Evolutionary conservation across 805 yeast genomes (phyloP).

Genomic region (Lipomyces orientalis): DNA sequence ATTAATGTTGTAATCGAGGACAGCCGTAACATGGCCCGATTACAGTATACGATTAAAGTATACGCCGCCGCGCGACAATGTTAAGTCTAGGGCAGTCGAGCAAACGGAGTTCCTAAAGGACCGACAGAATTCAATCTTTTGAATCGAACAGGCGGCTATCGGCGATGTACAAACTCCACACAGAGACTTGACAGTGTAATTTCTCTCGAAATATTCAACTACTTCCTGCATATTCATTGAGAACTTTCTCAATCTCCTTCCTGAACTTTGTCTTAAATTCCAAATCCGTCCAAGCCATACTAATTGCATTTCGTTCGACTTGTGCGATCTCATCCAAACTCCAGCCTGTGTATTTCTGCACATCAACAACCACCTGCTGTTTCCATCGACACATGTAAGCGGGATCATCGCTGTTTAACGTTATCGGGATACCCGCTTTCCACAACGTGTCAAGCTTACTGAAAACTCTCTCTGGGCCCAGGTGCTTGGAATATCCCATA

Average conservation of each 20-base stretch:
- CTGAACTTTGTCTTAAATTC: constrained; percentile 23
- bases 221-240: constrained; percentile 4
- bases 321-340: constrained; percentile 13
- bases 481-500: constrained; percentile 25
- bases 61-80: too few species aligned
- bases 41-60: too few species aligned
- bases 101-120: too few species aligned
- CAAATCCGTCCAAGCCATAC: constrained; percentile 27
- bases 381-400: constrained; percentile 27
- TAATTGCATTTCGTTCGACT: constrained; percentile 18
- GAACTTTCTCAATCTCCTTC: constrained; percentile 10
- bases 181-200: too few species aligned
- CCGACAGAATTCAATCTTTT: too few species aligned
- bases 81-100: too few species aligned
- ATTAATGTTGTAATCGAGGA: too few species aligned
- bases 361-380: constrained; percentile 15
- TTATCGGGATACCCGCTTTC: constrained; percentile 17
- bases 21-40: too few species aligned
- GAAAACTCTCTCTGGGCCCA: constrained; percentile 23
- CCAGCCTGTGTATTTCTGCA: constrained; percentile 11
- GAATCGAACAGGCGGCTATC: too few species aligned
- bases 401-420: constrained; percentile 28
- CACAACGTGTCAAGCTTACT: constrained; percentile 5
- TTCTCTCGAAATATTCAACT: not conserved
- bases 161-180: too few species aligned